Base-by-base conservation (phyloP, 306 rosid species). In the Rosa multiflora region DNA sequence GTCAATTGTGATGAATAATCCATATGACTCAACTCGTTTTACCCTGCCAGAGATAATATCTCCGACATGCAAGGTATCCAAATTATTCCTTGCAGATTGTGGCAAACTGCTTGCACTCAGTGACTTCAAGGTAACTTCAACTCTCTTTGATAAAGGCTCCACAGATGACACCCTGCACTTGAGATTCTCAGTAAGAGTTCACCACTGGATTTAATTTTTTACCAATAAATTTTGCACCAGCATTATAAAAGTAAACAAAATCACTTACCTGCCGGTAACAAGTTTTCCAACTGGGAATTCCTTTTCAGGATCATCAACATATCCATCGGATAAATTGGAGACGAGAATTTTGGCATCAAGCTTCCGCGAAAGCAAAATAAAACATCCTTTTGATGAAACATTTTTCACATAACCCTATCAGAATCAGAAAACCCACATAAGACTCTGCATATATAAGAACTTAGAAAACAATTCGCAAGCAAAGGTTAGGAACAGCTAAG, bases 211-310 rank as follows among this genome's bases (percentile, higher is more conserved):
- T 37, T 26, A 47, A 82, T 29, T 80, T 49, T 59, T 78, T 79
- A 68, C 68, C 67, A 73, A 61, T 14, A 44, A 59, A 8, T 37
- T 40, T 43, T 56, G 49, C 3, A 64, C 48, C 29, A 80, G 72
- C 63, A 68, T 47, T n/a, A 12, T 20, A 58, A 66, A 66, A 15
- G 55, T 75, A 7, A 72, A 78, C 21, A 39, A 64, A 63, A 70
- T 52, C 76, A 66, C 76, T 82, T 85, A 86, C 98, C 91, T 90
- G 79, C 99, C 99, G 72, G 43, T 78, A 78, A 95, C 87, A 76
- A 92, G 98, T 81, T 88, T 95, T 76, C 99, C 98, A 75, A 89
- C 72, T 14, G 99, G 96, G 77, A 88, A 95, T 51, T 92, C 94
- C 70, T 89, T 88, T 80, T 75, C 94, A 0, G 83, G 98, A 82